These are phyloP conservation scores for Pleoardoris graminearum DNA, from an alignment of 2,329 filamentous ascomycete genomes.

Conservation along the genomic window DNA sequence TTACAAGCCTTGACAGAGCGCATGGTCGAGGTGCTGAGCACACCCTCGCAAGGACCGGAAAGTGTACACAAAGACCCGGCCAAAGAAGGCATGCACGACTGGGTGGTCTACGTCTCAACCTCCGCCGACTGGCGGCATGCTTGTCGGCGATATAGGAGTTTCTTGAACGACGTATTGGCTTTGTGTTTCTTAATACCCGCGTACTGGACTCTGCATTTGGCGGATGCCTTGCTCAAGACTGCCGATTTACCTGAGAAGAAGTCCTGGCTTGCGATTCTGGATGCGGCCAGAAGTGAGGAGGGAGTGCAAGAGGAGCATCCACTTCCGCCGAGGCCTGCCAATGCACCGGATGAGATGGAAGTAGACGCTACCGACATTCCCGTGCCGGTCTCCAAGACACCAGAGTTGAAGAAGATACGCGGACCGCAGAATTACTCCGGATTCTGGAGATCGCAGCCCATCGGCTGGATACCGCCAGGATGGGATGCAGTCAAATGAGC, in stretches of 20 bases:
- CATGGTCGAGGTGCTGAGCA: slow-evolving; percentile 44
- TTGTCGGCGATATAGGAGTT: slow-evolving; percentile 18
- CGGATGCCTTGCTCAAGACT: slow-evolving; percentile 34
- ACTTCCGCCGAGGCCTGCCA: neutral
- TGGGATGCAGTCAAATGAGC: slow-evolving; percentile 32
- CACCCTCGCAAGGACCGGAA: neutral
- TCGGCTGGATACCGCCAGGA: slow-evolving; percentile 33
- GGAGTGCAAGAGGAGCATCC: neutral
- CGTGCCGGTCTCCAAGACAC: neutral
- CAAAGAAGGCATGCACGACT: slow-evolving; percentile 52
- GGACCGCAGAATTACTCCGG: slow-evolving; percentile 39
- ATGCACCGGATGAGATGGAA: slow-evolving; percentile 4
- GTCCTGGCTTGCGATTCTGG: slow-evolving; percentile 33
- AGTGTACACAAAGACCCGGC: slow-evolving; percentile 31
- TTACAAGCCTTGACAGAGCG: slow-evolving; percentile 47
- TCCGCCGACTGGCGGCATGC: slow-evolving; percentile 43
- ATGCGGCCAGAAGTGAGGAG: slow-evolving; percentile 27
- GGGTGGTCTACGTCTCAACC: slow-evolving; percentile 54
- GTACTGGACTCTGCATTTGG: slow-evolving; percentile 45
- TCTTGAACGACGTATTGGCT: slow-evolving; percentile 17
- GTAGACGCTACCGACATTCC: neutral
- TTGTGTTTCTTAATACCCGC: slow-evolving; percentile 44
- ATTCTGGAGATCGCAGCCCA: slow-evolving; percentile 36
- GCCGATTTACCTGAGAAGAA: slow-evolving; percentile 17
- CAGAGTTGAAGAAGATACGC: slow-evolving; percentile 11